phyloP scores from a whole-genome alignment of 2,329 filamentous ascomycete species.

The Tolypocladium capitatum region DNA sequence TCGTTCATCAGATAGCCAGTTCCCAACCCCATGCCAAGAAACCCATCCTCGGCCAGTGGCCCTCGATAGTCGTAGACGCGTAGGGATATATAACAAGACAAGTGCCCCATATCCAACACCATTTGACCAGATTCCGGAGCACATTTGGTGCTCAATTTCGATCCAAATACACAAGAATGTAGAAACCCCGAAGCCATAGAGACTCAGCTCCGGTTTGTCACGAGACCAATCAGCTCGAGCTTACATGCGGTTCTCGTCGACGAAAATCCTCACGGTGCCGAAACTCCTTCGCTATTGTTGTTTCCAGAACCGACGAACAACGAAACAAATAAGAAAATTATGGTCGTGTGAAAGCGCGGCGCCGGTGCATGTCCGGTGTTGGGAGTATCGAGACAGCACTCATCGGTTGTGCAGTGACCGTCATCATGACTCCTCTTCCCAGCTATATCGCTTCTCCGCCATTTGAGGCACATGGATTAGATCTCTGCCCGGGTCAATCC shows the following conservation, averaged over 20 bases:
- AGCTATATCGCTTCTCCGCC: constrained; percentile 36
- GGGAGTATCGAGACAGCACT: background rate
- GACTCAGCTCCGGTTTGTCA: background rate
- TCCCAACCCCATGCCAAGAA: background rate
- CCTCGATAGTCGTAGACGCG: background rate
- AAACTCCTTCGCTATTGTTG: constrained; percentile 9
- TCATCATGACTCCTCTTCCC: constrained; percentile 24
- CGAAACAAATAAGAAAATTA: background rate
- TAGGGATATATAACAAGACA: background rate
- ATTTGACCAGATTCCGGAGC: background rate
- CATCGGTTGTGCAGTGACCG: too few relatives aligned
- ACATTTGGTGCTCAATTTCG: background rate
- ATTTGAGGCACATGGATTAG: constrained; percentile 38
- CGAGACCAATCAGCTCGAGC: background rate
- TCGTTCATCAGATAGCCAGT: background rate
- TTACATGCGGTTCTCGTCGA: background rate
- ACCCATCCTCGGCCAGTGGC: background rate
- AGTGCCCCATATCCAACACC: background rate
- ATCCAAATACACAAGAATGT: background rate
- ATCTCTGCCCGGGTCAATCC: constrained; percentile 31
- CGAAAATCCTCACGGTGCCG: background rate
- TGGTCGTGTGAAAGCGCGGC: background rate
- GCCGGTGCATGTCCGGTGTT: background rate
- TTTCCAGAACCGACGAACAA: constrained; percentile 1
- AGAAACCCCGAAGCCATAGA: background rate